These are phyloP conservation scores for Amanita inopinata DNA, from an alignment of 768 basidiomycete genomes.

Conservation along the genomic window DNA sequence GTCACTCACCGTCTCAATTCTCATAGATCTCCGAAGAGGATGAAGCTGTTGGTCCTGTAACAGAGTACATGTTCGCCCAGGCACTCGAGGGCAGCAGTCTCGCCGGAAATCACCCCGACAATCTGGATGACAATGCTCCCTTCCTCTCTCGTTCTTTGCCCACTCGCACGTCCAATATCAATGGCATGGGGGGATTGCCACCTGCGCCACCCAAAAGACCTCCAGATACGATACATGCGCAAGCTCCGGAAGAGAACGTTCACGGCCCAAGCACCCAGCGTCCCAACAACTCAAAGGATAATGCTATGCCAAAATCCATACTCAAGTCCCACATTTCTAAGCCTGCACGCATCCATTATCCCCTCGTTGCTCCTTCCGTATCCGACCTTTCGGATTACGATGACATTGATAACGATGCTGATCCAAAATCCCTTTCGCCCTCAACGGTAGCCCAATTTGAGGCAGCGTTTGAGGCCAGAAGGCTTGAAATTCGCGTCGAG, in stretches of 20 bases:
- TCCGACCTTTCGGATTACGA: slow-evolving; percentile 9
- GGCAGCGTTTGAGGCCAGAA: slow-evolving; percentile 32
- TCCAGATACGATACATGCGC: neutral
- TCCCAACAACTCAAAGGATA: neutral
- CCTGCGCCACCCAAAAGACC: slow-evolving; percentile 7
- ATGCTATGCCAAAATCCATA: neutral
- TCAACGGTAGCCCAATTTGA: slow-evolving; percentile 21
- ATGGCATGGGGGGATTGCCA: neutral
- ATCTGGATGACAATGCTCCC: neutral
- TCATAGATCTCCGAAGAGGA: slow-evolving; percentile 9
- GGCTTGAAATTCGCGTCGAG: slow-evolving; percentile 33
- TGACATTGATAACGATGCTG: slow-evolving; percentile 17
- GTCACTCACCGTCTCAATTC: slow-evolving; percentile 1
- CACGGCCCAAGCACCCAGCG: neutral
- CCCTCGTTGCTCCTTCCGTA: slow-evolving; percentile 31
- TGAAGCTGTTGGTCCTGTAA: slow-evolving; percentile 4
- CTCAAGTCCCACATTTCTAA: slow-evolving; percentile 5
- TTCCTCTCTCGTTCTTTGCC: neutral
- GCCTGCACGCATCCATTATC: slow-evolving; percentile 24
- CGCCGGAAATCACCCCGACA: neutral
- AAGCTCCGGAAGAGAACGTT: neutral
- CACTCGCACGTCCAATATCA: neutral
- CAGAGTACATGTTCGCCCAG: slow-evolving; percentile 8
- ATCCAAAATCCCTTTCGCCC: slow-evolving; percentile 12
- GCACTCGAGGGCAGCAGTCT: slow-evolving; percentile 4